phyloP scores from a whole-genome alignment of 2,329 filamentous ascomycete species.

The Raffaelea ambrosiae region DNA sequence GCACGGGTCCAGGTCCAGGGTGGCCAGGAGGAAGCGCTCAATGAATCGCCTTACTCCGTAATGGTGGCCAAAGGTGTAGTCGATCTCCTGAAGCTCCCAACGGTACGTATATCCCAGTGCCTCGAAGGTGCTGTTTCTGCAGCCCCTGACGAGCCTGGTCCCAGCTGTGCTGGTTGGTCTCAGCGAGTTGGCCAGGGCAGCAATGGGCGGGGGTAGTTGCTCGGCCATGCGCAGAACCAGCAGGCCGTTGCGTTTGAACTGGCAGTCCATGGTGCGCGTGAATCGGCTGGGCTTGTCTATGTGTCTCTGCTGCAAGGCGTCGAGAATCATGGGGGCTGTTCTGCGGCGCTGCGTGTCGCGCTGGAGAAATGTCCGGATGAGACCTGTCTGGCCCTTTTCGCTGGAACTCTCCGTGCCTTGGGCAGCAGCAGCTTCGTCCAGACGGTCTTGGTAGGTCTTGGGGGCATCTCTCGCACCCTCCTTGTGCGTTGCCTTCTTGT shows the following conservation, averaged over 20 bases:
- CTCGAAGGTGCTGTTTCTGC: too few relatives aligned
- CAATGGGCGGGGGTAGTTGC: not conserved
- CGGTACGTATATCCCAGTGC: too few relatives aligned
- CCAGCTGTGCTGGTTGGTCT: not conserved
- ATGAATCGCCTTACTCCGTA: not conserved
- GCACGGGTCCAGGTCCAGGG: not conserved
- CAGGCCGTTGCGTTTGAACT: not conserved
- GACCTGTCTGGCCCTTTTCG: too few relatives aligned
- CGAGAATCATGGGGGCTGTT: too few relatives aligned
- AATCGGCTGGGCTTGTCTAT: not conserved
- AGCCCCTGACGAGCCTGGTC: too few relatives aligned
- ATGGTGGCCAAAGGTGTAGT: not conserved
- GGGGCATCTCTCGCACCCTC: too few relatives aligned
- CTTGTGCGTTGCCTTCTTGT: too few relatives aligned
- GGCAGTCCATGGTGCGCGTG: not conserved
- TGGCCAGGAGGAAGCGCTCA: not conserved
- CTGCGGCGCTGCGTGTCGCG: too few relatives aligned
- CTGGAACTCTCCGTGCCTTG: too few relatives aligned
- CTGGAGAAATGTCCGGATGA: too few relatives aligned
- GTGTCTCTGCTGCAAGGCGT: not conserved
- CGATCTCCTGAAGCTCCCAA: not conserved
- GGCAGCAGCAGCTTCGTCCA: too few relatives aligned
- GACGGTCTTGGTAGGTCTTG: too few relatives aligned
- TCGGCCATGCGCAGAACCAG: not conserved
- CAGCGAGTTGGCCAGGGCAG: not conserved